These are phyloP conservation scores for Chlamydomonas schloesseri DNA, from an alignment of 139 green algal genomes.

Conservation along the genomic window DNA sequence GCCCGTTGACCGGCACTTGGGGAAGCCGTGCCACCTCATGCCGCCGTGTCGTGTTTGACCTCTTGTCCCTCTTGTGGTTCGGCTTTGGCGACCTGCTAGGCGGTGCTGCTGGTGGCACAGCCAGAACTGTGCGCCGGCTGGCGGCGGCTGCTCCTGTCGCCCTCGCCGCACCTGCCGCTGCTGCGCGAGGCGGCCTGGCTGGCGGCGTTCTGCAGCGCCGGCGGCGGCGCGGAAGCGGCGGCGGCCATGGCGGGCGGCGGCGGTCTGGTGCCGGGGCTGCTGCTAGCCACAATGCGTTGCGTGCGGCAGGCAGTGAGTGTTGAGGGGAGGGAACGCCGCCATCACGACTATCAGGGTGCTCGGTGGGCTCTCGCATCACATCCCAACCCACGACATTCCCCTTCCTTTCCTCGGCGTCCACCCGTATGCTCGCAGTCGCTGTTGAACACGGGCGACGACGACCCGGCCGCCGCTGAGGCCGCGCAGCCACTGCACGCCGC, in stretches of 20 bases:
- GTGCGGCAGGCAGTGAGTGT: neutral
- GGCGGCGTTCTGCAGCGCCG: neutral
- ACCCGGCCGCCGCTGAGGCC: neutral
- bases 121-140: constrained; percentile 2
- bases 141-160: constrained; percentile 29
- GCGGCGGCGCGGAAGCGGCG: neutral
- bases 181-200: constrained; percentile 27
- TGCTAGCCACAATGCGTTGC: neutral
- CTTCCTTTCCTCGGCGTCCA: neutral
- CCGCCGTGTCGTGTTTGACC: too few relatives aligned
- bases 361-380: too few relatives aligned
- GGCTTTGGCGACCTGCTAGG: neutral
- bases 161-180: neutral
- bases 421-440: too few relatives aligned
- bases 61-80: neutral
- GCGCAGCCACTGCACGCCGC: constrained; percentile 7
- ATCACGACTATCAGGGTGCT: too few relatives aligned
- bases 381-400: neutral
- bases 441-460: neutral
- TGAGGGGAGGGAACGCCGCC: too few relatives aligned
- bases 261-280: constrained; percentile 29
- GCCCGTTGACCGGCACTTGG: too few relatives aligned
- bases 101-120: neutral
- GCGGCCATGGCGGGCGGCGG: neutral
- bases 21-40: too few relatives aligned